A percentile compares a stretch with the other conserved stretches of the same genome.
These are phyloP conservation scores for Symbiodinium natans DNA, from an alignment of 73 alveolate species.

Conservation along the genomic window DNA sequence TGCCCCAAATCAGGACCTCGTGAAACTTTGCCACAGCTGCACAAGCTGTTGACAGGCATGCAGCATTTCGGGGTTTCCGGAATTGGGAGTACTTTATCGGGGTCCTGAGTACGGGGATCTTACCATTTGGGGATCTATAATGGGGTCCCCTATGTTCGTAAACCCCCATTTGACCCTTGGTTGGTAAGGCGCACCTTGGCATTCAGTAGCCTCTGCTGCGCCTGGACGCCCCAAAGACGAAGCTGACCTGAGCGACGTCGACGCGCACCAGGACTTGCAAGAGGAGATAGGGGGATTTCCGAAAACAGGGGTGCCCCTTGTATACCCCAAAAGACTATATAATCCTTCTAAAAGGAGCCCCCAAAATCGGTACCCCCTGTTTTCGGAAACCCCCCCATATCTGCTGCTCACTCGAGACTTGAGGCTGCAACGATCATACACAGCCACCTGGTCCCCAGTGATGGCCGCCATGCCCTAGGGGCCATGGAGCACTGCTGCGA, in stretches of 20 bases:
- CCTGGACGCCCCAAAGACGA: conserved; percentile 93
- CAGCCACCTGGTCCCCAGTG: conserved; percentile 94
- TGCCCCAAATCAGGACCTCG: conserved; percentile 92
- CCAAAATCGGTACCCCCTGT: no score
- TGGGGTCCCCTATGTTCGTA: background rate
- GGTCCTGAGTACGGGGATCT: background rate
- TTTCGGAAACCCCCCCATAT: no score
- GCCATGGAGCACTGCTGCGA: no score
- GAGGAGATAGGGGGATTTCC: no score
- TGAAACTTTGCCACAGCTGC: background rate
- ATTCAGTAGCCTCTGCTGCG: conserved; percentile 83
- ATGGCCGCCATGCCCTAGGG: conserved; percentile 66
- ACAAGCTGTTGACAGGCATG: background rate
- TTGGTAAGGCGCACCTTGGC: conserved; percentile 40
- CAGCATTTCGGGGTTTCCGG: background rate
- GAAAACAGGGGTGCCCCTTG: no score
- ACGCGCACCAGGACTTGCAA: no score
- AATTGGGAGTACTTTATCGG: background rate
- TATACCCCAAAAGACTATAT: no score
- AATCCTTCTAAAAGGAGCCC: no score
- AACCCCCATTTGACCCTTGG: background rate
- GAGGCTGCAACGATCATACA: conserved; percentile 29
- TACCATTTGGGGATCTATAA: background rate
- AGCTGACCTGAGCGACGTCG: conserved; percentile 67
- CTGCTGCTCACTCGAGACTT: no score